Evolutionary conservation across 192 early-diverging fungal species (phyloP).

Genomic region (Entomortierella beljakovae): DNA sequence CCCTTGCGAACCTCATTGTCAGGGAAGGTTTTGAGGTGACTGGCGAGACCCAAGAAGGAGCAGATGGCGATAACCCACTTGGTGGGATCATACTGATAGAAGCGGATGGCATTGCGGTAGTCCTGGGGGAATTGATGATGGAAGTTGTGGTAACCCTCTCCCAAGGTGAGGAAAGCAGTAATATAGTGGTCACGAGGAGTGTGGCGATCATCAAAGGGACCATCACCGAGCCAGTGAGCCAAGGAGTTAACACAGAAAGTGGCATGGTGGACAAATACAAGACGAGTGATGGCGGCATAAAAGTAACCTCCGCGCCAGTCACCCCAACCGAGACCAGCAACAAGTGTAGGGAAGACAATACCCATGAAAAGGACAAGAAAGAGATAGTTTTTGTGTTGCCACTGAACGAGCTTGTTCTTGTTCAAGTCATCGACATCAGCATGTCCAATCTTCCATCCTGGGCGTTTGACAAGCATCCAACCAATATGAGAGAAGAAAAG

Average conservation of each 20-base stretch:
- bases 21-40: constrained; percentile 80
- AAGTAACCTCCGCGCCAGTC: constrained; percentile 86
- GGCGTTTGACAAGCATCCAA: constrained; percentile 89
- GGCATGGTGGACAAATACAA: constrained; percentile 86
- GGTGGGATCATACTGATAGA: constrained; percentile 86
- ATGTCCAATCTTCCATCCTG: constrained; percentile 77
- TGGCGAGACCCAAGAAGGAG: constrained; percentile 72
- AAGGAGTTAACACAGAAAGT: constrained; percentile 91
- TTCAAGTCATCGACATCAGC: constrained; percentile 86
- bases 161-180: constrained; percentile 81
- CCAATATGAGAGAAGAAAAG: constrained; percentile 87
- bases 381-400: constrained; percentile 85
- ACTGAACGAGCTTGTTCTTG: constrained; percentile 75
- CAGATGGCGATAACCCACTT: constrained; percentile 82
- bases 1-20: constrained; percentile 86
- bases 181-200: constrained; percentile 88
- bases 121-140: constrained; percentile 91
- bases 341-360: constrained; percentile 83
- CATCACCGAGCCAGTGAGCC: constrained; percentile 81
- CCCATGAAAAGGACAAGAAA: constrained; percentile 78
- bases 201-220: constrained; percentile 82
- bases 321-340: constrained; percentile 87
- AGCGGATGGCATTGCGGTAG: constrained; percentile 84
- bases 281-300: constrained; percentile 77
- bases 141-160: constrained; percentile 91